Evolutionary conservation across 2,329 filamentous ascomycete species (phyloP), one percentile per base, ranked within the genome.

Genomic region (Rhynchosporium secalis): DNA sequence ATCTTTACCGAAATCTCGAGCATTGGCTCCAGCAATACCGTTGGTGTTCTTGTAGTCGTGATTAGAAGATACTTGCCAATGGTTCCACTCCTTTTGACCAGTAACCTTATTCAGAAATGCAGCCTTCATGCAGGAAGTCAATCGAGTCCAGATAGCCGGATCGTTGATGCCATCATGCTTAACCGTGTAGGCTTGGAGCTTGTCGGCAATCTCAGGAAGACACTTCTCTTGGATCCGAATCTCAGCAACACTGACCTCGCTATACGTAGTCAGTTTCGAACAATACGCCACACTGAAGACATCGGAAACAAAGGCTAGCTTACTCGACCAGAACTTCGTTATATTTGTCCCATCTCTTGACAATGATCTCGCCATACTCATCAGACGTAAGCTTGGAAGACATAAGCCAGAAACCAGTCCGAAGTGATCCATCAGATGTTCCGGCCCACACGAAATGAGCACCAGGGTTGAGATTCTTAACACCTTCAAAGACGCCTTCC

Each of bases 381-480:
- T 63, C 51, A 10, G 66, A 64, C n/a, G 55, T 57, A 38, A 66
- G 65, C 54, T 70, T 69, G 13, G 62, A 56, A 13, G 67, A 68
- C 60, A 73, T 72, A 60, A 87, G 76, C 84, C 85, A 88, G 70
- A 82, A 85, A 4, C 83, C 86, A 60, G 77, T 81, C 3, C 85
- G 79, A 36, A 78, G 73, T 1, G 82, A 82, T 20, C 77, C 76
- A 1, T 76, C 76, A 0, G 79, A 77, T 28, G 82, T 78, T 2
- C 84, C 77, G 33, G 82, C 79, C 84, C 84, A 88, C 62, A 87
- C 76, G 62, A 88, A 81, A 70, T 88, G 86, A 13, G 80, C 72
- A 0, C 86, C 86, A 0, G 76, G 70, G 0, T 84, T 83, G 31
- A 88, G 76, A 60, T 83, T 77, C 28, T 79, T 79, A 62, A 88